Conservation (phyloP, 345 rosid species). For the Laguncularia racemosa region DNA sequence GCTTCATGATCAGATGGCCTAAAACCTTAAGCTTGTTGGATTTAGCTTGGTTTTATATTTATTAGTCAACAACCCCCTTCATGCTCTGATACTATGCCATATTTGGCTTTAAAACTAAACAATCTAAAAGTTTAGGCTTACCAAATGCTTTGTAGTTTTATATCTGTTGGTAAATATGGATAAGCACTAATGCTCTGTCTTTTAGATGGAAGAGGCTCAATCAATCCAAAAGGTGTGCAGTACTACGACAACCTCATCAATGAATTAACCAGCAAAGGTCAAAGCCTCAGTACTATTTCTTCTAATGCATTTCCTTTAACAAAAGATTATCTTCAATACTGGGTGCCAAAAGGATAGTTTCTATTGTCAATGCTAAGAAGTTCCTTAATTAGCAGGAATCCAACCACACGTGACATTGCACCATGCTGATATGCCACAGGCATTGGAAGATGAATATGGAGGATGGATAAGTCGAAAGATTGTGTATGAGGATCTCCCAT, state of each 20-base stretch:
- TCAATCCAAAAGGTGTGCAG: slow-evolving; percentile 19
- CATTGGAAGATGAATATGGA: slow-evolving; percentile 36
- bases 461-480: slow-evolving; percentile 32
- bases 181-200: background rate
- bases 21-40: too few relatives aligned
- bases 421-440: slow-evolving; percentile 33
- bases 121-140: background rate
- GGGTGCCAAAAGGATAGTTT: background rate
- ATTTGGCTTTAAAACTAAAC: background rate
- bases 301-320: background rate
- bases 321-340: background rate
- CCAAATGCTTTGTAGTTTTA: background rate
- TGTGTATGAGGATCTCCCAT: slow-evolving; percentile 15
- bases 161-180: background rate
- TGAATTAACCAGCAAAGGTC: slow-evolving; percentile 16
- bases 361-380: background rate
- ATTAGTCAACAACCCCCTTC: too few relatives aligned
- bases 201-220: slow-evolving; percentile 21
- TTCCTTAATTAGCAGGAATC: slow-evolving; percentile 18
- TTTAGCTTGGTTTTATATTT: too few relatives aligned
- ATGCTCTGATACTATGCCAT: too few relatives aligned
- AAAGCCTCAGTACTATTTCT: background rate
- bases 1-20: too few relatives aligned
- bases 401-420: slow-evolving; percentile 31
- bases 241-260: slow-evolving; percentile 25